Evolutionary conservation across 2,329 filamentous ascomycete genomes (phyloP).

Genomic region (Alternaria angustiovoidea): DNA sequence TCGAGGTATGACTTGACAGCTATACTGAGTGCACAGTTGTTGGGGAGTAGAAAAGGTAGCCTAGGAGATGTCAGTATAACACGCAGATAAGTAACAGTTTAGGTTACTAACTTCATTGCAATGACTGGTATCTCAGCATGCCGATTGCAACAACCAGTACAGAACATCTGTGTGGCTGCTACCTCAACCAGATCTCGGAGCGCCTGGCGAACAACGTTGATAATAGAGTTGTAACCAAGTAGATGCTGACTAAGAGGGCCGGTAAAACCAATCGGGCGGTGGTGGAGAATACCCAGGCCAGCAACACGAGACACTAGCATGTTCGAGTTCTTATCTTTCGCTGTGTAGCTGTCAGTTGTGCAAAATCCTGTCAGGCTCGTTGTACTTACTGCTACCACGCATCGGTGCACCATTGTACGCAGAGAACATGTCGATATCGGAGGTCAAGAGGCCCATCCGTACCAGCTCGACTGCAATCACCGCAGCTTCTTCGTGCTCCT

Average conservation of each 20-base stretch:
- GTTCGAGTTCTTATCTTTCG: constrained; percentile 79
- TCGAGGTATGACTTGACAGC: constrained; percentile 82
- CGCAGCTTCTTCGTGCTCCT: constrained; percentile 75
- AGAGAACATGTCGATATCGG: constrained; percentile 66
- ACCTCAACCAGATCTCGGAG: constrained; percentile 87
- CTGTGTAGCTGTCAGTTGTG: constrained; percentile 48
- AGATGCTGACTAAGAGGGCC: constrained; percentile 91
- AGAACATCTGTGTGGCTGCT: constrained; percentile 78
- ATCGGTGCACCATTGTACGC: constrained; percentile 66
- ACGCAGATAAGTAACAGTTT: constrained; percentile 34
- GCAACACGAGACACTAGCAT: constrained; percentile 87
- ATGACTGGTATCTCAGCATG: constrained; percentile 68
- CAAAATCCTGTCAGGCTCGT: neutral
- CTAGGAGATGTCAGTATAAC: constrained; percentile 27
- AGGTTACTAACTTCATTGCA: constrained; percentile 70
- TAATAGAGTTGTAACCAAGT: constrained; percentile 83
- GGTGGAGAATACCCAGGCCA: constrained; percentile 80
- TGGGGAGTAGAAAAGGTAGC: constrained; percentile 73
- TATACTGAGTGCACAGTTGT: constrained; percentile 79
- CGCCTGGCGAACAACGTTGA: constrained; percentile 78
- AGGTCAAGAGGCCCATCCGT: constrained; percentile 78
- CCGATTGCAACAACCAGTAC: constrained; percentile 80
- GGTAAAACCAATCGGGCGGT: constrained; percentile 88
- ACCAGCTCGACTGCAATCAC: constrained; percentile 88
- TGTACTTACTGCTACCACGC: constrained; percentile 57